These are phyloP conservation scores for Curvularia hawaiiensis DNA, from an alignment of 2,329 filamentous ascomycete genomes.

Conservation along the genomic window DNA sequence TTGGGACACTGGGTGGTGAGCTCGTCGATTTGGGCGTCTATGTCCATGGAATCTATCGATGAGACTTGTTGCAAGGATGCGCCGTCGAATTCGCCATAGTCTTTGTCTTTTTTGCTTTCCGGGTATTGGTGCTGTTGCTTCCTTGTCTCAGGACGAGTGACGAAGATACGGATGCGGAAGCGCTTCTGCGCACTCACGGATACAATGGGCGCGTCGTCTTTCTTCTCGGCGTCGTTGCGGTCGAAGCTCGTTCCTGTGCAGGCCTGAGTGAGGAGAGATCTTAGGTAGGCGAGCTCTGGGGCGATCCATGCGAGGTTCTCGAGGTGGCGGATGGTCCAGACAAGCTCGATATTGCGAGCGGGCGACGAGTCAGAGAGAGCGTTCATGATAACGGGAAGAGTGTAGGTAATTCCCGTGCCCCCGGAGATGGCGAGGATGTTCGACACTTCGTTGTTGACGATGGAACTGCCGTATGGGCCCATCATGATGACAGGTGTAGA, in stretches of 20 bases:
- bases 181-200: background rate
- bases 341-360: conserved; percentile 8
- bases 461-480: conserved; percentile 9
- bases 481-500: conserved; percentile 13
- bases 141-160: conserved; percentile 2
- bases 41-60: background rate
- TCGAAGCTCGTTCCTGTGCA: background rate
- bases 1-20: conserved; percentile 2
- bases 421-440: conserved; percentile 11
- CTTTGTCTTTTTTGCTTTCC: background rate
- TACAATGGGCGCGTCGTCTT: conserved; percentile 2
- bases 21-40: conserved; percentile 4
- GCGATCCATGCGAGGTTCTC: conserved; percentile 12
- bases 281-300: conserved; percentile 5
- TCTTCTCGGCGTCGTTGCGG: background rate
- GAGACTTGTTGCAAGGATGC: background rate
- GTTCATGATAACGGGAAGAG: conserved; percentile 6
- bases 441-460: conserved; percentile 4
- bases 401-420: conserved; percentile 12
- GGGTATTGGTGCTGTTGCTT: background rate
- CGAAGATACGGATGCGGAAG: conserved; percentile 8
- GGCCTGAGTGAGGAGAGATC: conserved; percentile 1
- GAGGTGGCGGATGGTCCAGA: conserved; percentile 9
- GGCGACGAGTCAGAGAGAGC: conserved; percentile 2
- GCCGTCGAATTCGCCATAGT: background rate